phyloP scores from a whole-genome alignment of 805 yeast genomes.

The Schizosaccharomyces cryophilus region DNA sequence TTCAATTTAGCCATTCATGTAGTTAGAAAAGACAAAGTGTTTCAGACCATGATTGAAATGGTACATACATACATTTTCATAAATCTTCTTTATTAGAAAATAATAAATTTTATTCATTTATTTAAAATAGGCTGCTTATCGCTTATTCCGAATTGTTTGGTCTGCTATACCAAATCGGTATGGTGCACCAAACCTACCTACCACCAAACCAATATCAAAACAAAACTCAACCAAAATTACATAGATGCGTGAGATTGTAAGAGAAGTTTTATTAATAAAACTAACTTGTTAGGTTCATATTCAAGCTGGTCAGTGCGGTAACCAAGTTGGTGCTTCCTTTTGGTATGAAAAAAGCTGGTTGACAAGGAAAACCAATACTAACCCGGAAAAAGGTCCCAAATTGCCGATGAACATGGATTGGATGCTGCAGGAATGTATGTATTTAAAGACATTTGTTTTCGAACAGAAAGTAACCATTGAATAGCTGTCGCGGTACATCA shows the following conservation, averaged over 20 bases:
- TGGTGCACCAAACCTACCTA: not conserved
- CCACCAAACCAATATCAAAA: not conserved
- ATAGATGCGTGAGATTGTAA: constrained; percentile 1
- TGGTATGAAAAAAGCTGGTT: constrained; percentile 29
- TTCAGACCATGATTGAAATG: no score
- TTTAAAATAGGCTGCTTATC: no score
- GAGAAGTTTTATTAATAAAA: not conserved
- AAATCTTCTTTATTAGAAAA: no score
- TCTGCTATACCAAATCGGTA: not conserved
- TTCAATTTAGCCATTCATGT: no score
- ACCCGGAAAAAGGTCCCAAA: constrained; percentile 10
- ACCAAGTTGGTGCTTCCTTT: constrained; percentile 53
- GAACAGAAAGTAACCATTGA: not conserved
- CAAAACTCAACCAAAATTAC: not conserved
- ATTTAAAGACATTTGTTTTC: not conserved
- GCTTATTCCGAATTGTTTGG: not conserved
- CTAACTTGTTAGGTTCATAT: constrained; percentile 13
- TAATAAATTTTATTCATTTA: no score
- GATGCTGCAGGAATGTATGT: constrained; percentile 8
- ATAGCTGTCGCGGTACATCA: constrained; percentile 11
- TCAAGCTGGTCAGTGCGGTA: constrained; percentile 82
- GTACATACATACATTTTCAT: no score
- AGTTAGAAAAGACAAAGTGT: no score
- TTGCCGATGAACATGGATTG: constrained; percentile 11
- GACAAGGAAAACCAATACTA: not conserved